Conservation (phyloP, 257 asterid genomes). For the Primulina huaijiensis region DNA sequence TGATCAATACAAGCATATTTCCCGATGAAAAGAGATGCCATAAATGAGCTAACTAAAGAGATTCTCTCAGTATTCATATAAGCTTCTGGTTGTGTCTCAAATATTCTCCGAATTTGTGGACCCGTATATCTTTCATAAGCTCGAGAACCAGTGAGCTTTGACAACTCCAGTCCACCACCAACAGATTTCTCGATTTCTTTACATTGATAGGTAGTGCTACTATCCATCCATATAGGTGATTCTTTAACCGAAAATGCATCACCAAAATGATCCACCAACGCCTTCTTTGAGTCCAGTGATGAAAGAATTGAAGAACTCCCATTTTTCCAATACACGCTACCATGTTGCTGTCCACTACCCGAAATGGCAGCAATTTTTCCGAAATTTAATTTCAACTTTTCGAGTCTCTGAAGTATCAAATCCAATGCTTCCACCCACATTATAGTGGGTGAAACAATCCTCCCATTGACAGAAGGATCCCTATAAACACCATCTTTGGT, state of each 20-base stretch:
- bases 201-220: conserved; percentile 82
- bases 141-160: conserved; percentile 81
- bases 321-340: conserved; percentile 94
- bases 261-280: conserved; percentile 55
- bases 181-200: conserved; percentile 71
- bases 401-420: conserved; percentile 57
- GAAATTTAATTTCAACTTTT: conserved; percentile 57
- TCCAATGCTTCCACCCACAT: conserved; percentile 99
- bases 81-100: conserved; percentile 64
- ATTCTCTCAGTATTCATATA: conserved; percentile 73
- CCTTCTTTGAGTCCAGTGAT: conserved; percentile 50
- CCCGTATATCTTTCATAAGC: conserved; percentile 88
- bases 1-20: conserved; percentile 83
- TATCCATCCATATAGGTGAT: conserved; percentile 97
- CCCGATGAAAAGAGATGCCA: conserved; percentile 88
- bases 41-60: conserved; percentile 85
- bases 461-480: conserved; percentile 56
- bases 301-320: conserved; percentile 53
- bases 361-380: conserved; percentile 74
- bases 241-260: conserved; percentile 72
- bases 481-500: conserved; percentile 86
- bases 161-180: conserved; percentile 83
- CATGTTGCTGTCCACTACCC: conserved; percentile 98
- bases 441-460: conserved; percentile 84
- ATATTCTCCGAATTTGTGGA: conserved; percentile 79